phyloP scores from a whole-genome alignment of 257 asterid species.

The Scutellaria galericulata region DNA sequence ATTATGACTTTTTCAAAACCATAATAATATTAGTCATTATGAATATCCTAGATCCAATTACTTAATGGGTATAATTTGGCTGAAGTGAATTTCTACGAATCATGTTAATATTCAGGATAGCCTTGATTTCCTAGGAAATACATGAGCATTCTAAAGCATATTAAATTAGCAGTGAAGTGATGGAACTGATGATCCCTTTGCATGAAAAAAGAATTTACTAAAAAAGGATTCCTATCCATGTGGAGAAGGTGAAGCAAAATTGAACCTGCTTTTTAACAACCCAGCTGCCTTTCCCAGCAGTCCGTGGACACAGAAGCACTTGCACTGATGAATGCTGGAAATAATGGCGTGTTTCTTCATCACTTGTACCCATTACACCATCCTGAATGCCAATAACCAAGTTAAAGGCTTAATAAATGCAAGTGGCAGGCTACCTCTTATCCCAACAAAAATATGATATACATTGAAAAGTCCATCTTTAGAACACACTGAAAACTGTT shows the following conservation, averaged over 20 bases:
- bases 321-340: conserved; percentile 92
- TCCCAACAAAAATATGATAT: neutral
- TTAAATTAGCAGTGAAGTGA: too few relatives aligned
- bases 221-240: too few relatives aligned
- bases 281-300: conserved; percentile 90
- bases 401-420: conserved; percentile 13
- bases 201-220: too few relatives aligned
- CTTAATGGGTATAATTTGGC: neutral
- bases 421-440: neutral
- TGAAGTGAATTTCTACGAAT: neutral
- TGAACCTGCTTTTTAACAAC: conserved; percentile 56
- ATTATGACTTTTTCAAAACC: too few relatives aligned
- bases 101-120: neutral
- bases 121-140: too few relatives aligned
- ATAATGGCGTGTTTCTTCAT: conserved; percentile 87
- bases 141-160: too few relatives aligned
- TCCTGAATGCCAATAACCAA: conserved; percentile 55
- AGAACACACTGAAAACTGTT: neutral
- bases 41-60: neutral
- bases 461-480: neutral
- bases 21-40: too few relatives aligned
- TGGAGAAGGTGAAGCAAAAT: too few relatives aligned
- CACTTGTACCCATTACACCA: conserved; percentile 80
- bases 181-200: too few relatives aligned
- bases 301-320: conserved; percentile 80